Conservation (phyloP, 352 stramenopile genomes). For the Thraustotheca clavata region DNA sequence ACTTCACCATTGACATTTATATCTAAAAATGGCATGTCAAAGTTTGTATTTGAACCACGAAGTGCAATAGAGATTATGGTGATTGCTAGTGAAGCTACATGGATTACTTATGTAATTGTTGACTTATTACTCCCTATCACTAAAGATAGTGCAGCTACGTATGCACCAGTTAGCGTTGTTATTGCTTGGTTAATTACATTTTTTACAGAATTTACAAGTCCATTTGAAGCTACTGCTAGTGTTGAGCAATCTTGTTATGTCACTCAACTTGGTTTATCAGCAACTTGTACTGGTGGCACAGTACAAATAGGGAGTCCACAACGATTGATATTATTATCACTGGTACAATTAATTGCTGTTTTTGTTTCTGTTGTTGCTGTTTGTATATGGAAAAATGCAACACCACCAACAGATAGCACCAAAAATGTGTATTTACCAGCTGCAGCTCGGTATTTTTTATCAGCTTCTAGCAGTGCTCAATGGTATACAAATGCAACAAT, state of each 20-base stretch:
- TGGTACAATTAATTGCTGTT: neutral
- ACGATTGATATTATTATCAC: neutral
- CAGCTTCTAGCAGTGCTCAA: neutral
- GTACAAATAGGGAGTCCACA: neutral
- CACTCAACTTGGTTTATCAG: neutral
- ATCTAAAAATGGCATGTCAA: neutral
- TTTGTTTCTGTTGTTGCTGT: neutral
- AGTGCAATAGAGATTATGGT: neutral
- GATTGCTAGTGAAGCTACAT: neutral
- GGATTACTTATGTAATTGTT: slow-evolving; percentile 4
- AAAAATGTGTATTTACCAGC: neutral
- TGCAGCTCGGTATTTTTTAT: neutral
- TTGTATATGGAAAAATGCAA: neutral
- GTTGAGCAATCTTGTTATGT: neutral
- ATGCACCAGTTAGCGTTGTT: neutral
- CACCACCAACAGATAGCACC: neutral
- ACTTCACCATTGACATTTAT: neutral
- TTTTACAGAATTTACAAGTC: neutral
- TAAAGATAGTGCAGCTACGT: neutral
- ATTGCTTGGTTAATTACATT: neutral
- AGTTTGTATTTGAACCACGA: neutral
- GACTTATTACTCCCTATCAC: neutral
- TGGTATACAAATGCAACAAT: neutral
- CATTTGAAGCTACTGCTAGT: neutral
- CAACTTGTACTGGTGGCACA: neutral